Percentiles rank a stretch among this genome's conserved stretches.
Conservation (phyloP, 2,329 filamentous ascomycete genomes). For the Cryphonectria carpinicola region DNA sequence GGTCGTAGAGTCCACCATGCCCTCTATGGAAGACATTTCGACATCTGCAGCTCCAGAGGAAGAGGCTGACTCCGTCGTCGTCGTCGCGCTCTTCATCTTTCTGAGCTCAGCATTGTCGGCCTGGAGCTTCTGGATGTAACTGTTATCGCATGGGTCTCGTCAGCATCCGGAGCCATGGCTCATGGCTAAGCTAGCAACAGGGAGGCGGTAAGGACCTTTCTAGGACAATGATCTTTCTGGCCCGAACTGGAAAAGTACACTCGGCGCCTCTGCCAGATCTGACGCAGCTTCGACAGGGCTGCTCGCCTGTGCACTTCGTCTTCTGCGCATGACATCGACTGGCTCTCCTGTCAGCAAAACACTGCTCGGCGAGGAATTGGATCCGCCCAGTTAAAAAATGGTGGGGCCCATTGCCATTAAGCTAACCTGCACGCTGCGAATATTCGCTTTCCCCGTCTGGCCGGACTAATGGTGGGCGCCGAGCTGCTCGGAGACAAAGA, state of each 20-base stretch:
- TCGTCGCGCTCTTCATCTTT: not conserved
- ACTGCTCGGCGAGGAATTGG: not conserved
- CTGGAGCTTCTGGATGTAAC: slow-evolving; percentile 31
- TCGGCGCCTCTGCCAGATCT: slow-evolving; percentile 27
- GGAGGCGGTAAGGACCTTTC: slow-evolving; percentile 26
- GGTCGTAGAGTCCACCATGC: not conserved
- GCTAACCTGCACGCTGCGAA: slow-evolving; percentile 22
- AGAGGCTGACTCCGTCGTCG: slow-evolving; percentile 10
- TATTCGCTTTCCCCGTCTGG: slow-evolving; percentile 16
- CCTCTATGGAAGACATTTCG: not conserved
- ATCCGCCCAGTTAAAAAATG: not conserved
- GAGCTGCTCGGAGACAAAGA: slow-evolving; percentile 9
- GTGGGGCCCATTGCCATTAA: slow-evolving; percentile 1
- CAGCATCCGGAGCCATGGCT: not conserved
- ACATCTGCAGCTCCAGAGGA: not conserved
- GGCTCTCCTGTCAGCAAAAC: slow-evolving; percentile 8
- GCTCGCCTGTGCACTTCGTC: slow-evolving; percentile 31
- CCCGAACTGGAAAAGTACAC: slow-evolving; percentile 30
- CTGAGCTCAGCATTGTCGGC: slow-evolving; percentile 30
- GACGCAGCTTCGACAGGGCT: slow-evolving; percentile 30
- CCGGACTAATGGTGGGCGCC: slow-evolving; percentile 1
- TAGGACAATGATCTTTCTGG: slow-evolving; percentile 31
- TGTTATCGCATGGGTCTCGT: not conserved
- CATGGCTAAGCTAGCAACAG: not conserved
- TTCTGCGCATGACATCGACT: slow-evolving; percentile 33